Percentiles rank a stretch among this genome's conserved stretches.
phyloP scores from a whole-genome alignment of 495 filamentous ascomycete genomes.

The Pseudevernia furfuracea region DNA sequence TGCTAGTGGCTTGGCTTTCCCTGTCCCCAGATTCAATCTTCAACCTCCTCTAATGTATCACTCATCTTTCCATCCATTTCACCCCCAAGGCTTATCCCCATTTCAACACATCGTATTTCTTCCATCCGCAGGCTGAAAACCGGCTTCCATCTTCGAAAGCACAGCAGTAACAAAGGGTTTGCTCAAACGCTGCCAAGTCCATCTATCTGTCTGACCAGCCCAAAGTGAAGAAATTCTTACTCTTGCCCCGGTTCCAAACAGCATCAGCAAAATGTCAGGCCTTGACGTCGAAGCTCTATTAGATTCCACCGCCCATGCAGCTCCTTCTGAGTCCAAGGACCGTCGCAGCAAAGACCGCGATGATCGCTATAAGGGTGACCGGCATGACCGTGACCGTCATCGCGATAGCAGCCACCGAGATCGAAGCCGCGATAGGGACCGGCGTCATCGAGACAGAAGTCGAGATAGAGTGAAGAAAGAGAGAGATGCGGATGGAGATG shows the following conservation, averaged over 20 bases:
- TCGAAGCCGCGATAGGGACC: constrained; percentile 50
- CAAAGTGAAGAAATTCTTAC: constrained; percentile 42
- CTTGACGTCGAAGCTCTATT: constrained; percentile 90
- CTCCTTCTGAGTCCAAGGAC: constrained; percentile 44
- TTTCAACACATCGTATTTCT: neutral
- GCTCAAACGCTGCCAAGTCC: constrained; percentile 20
- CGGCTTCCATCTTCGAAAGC: neutral
- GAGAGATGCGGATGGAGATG: constrained; percentile 56
- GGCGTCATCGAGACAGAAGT: constrained; percentile 53
- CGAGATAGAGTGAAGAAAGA: constrained; percentile 57
- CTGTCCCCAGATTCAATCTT: neutral
- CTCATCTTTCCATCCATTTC: neutral
- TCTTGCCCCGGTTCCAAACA: constrained; percentile 24
- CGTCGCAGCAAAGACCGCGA: constrained; percentile 49
- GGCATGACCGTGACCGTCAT: constrained; percentile 48
- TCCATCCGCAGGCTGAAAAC: neutral
- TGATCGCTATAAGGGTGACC: constrained; percentile 42
- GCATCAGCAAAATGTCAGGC: constrained; percentile 61
- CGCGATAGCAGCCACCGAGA: constrained; percentile 41
- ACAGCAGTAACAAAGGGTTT: constrained; percentile 27
- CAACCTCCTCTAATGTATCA: neutral
- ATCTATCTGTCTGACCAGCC: constrained; percentile 38
- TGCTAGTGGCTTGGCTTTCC: neutral
- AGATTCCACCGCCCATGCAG: constrained; percentile 70
- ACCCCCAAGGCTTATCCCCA: neutral